These are phyloP conservation scores for Fusarium robinianum DNA, from an alignment of 2,329 filamentous ascomycete genomes.

Conservation along the genomic window DNA sequence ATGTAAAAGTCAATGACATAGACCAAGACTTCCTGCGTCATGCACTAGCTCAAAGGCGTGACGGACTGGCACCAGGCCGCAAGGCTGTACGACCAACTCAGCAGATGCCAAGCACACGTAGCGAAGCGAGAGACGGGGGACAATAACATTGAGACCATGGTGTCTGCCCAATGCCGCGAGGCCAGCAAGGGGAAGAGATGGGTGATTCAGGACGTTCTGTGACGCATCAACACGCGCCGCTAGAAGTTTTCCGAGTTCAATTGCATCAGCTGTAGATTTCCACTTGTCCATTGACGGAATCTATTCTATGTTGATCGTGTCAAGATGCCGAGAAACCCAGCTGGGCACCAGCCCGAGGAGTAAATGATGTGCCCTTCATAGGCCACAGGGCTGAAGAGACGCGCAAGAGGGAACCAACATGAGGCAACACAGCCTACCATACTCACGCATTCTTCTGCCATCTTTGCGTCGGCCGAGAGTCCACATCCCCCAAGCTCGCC, in stretches of 20 bases:
- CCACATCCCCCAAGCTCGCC: conserved; percentile 7
- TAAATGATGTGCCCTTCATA: neutral
- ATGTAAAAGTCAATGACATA: conserved; percentile 34
- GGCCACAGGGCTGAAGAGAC: conserved; percentile 7
- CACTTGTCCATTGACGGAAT: no score
- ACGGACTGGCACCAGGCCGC: neutral
- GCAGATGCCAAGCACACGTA: conserved; percentile 15
- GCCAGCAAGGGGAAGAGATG: no score
- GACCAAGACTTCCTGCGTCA: conserved; percentile 24
- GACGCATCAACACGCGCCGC: neutral
- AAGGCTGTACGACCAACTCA: conserved; percentile 15
- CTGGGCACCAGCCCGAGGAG: no score
- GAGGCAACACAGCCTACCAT: conserved; percentile 11
- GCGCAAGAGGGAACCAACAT: conserved; percentile 28
- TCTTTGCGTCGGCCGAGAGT: conserved; percentile 6
- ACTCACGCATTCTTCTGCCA: conserved; percentile 9
- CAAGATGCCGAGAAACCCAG: no score
- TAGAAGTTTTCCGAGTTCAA: conserved; percentile 13
- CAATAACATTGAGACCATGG: conserved; percentile 7
- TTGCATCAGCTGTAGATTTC: conserved; percentile 8
- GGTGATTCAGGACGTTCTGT: no score
- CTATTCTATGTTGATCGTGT: no score
- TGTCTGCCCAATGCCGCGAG: conserved; percentile 18
- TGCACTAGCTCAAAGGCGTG: conserved; percentile 21
- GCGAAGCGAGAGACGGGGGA: conserved; percentile 7